Conservation (phyloP, 345 rosid genomes). For the Eucalyptus paniculata region DNA sequence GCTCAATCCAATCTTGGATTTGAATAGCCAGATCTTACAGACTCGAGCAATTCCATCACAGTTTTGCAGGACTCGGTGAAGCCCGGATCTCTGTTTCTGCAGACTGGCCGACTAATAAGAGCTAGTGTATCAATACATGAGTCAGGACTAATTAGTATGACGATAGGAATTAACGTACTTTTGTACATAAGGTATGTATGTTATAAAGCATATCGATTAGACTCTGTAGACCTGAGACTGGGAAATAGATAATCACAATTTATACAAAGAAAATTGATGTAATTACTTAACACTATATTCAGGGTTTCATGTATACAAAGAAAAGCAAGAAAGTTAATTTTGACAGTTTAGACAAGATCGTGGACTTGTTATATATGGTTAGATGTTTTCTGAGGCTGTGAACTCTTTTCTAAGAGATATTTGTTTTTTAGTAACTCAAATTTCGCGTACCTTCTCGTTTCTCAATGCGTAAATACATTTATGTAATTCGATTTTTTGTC, state of each 20-base stretch:
- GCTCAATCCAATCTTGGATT: slow-evolving; percentile 78
- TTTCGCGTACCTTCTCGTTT: too few species aligned
- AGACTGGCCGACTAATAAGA: neutral
- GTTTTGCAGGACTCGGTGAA: neutral
- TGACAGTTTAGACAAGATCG: neutral
- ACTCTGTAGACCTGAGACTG: neutral
- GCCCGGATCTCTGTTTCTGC: neutral
- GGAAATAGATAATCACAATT: neutral
- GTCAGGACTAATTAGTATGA: neutral
- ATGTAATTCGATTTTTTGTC: neutral
- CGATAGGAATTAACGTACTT: neutral
- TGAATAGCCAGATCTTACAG: slow-evolving; percentile 1
- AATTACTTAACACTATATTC: neutral
- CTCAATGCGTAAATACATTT: too few species aligned
- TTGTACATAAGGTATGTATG: neutral
- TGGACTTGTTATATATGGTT: neutral
- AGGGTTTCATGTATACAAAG: neutral
- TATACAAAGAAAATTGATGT: neutral
- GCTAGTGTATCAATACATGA: neutral
- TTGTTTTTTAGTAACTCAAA: neutral
- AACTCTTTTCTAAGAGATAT: neutral
- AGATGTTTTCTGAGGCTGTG: neutral
- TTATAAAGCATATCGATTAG: neutral
- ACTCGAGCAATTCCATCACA: neutral
- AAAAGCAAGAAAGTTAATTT: neutral